A percentile compares a stretch with the other conserved stretches of the same genome.
Evolutionary conservation across 306 rosid species (phyloP).

Genomic region (Quercus alba): DNA sequence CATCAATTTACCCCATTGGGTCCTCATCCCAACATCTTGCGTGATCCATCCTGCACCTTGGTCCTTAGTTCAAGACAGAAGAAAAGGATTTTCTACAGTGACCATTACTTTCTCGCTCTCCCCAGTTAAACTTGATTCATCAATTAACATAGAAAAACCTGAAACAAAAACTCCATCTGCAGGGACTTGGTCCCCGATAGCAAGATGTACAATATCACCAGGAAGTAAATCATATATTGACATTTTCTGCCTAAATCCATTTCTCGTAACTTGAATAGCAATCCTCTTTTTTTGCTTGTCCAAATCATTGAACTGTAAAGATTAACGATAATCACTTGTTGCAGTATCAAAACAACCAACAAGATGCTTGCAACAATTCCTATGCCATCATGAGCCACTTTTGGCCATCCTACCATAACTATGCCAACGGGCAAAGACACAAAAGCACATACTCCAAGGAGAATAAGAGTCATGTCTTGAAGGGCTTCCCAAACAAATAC

Average conservation of each 20-base stretch:
- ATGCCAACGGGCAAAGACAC: slow-evolving; percentile 82
- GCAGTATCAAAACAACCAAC: slow-evolving; percentile 95
- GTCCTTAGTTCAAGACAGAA: slow-evolving; percentile 71
- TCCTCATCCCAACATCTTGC: slow-evolving; percentile 98
- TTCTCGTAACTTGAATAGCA: slow-evolving; percentile 84
- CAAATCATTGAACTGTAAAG: slow-evolving; percentile 88
- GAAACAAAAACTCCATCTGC: slow-evolving; percentile 88
- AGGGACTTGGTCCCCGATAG: slow-evolving; percentile 92
- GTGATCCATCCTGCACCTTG: slow-evolving; percentile 91
- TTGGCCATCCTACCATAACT: slow-evolving; percentile 90
- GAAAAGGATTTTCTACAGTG: slow-evolving; percentile 65
- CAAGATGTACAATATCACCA: slow-evolving; percentile 88
- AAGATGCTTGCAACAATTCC: slow-evolving; percentile 95
- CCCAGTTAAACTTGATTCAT: slow-evolving; percentile 94
- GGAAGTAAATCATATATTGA: slow-evolving; percentile 91
- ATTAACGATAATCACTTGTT: slow-evolving; percentile 90
- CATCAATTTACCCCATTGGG: slow-evolving; percentile 98
- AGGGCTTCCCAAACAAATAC: slow-evolving; percentile 97
- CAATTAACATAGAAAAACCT: slow-evolving; percentile 79
- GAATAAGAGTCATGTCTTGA: slow-evolving; percentile 96
- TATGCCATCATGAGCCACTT: slow-evolving; percentile 93
- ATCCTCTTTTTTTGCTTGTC: slow-evolving; percentile 97
- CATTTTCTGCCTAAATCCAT: slow-evolving; percentile 85
- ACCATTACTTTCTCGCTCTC: slow-evolving; percentile 94
- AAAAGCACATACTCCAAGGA: slow-evolving; percentile 84